A percentile compares a stretch with the other conserved stretches of the same genome.
phyloP scores from a whole-genome alignment of 345 rosid species.

The Pistacia vera region DNA sequence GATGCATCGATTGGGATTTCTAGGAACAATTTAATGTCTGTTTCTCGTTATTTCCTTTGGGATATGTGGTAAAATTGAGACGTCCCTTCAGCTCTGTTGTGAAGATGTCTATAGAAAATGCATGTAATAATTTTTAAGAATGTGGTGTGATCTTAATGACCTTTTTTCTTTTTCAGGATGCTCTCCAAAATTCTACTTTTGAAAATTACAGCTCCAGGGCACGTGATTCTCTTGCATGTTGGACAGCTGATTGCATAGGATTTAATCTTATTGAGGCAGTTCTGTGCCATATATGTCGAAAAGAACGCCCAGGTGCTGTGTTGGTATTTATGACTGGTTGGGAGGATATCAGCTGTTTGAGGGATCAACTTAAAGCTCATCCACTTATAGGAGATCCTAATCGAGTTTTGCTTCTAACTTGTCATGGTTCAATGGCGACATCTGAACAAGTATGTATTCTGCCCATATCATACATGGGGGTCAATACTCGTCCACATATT shows the following conservation, averaged over 20 bases:
- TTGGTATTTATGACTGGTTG: constrained; percentile 99
- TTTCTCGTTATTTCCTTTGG: not conserved
- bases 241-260: constrained; percentile 96
- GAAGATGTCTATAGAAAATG: not conserved
- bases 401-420: constrained; percentile 81
- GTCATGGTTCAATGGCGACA: constrained; percentile 99
- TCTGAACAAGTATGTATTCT: constrained; percentile 75
- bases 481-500: not conserved
- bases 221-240: constrained; percentile 85
- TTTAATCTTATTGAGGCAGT: constrained; percentile 96
- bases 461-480: not conserved
- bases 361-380: constrained; percentile 95
- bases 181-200: constrained; percentile 82
- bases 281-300: constrained; percentile 92
- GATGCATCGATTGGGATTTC: constrained; percentile 7
- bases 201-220: constrained; percentile 80
- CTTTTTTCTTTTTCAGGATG: constrained; percentile 61
- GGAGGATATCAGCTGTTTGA: constrained; percentile 94
- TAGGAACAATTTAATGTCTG: not conserved
- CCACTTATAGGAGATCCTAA: constrained; percentile 98
- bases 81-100: too few species aligned
- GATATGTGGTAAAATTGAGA: too few species aligned
- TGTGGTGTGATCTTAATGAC: not conserved
- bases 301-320: constrained; percentile 92
- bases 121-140: not conserved